Percentiles rank a stretch among this genome's conserved stretches.
Conservation (phyloP, 2,329 filamentous ascomycete species). For the Colletotrichum sp. region DNA sequence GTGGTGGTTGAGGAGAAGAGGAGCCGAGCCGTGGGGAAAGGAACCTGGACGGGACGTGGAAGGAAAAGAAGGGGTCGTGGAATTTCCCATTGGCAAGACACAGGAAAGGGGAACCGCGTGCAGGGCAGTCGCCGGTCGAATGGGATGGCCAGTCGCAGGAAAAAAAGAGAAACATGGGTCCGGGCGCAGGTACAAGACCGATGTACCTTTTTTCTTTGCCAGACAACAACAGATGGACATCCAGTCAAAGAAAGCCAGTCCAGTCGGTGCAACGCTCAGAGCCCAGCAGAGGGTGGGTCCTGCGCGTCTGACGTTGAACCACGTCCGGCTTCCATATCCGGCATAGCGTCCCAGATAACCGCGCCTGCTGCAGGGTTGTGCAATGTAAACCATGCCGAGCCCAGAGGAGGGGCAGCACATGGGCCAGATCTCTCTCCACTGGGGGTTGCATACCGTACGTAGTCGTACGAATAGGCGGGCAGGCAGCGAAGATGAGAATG, state of each 20-base stretch:
- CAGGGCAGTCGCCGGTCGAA: neutral
- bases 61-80: conserved; percentile 21
- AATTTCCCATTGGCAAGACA: conserved; percentile 9
- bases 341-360: conserved; percentile 18
- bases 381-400: conserved; percentile 5
- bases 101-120: conserved; percentile 9
- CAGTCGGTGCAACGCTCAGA: neutral
- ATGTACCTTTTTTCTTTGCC: neutral
- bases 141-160: neutral
- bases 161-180: conserved; percentile 12
- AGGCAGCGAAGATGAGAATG: neutral
- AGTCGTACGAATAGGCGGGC: too few relatives aligned
- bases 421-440: neutral
- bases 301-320: conserved; percentile 19
- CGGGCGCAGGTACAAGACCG: conserved; percentile 6
- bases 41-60: neutral
- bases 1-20: neutral
- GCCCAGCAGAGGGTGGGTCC: neutral
- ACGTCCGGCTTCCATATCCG: conserved; percentile 9
- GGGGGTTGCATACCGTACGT: neutral
- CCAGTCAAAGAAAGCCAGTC: neutral
- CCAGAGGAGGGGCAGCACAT: neutral
- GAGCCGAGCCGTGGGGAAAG: conserved; percentile 21
- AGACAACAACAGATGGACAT: neutral
- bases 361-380: conserved; percentile 12